Conservation (phyloP, 768 basidiomycete genomes). For the Boletus rufocinnamomeus region DNA sequence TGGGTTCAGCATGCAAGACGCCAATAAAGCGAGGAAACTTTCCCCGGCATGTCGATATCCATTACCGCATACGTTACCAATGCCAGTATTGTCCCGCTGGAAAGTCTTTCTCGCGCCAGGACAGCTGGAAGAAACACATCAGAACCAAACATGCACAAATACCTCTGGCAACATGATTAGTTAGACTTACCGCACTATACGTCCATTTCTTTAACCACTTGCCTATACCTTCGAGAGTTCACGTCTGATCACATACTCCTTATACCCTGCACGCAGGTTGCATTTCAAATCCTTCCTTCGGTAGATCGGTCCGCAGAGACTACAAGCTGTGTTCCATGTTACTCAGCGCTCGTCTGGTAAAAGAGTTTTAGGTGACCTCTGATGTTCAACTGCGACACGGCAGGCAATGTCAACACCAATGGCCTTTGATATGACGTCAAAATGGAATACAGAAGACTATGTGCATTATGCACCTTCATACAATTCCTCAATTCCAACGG, state of each 20-base stretch:
- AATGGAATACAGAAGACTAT: neutral
- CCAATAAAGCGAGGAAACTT: conserved; percentile 14
- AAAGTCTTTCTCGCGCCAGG: conserved; percentile 26
- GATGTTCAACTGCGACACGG: neutral
- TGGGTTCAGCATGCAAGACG: conserved; percentile 1
- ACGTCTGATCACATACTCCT: neutral
- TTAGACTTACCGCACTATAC: neutral
- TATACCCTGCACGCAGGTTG: too few relatives aligned
- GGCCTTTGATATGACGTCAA: neutral
- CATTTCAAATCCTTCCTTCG: neutral
- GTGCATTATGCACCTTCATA: neutral
- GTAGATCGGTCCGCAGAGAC: neutral
- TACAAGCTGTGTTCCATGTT: neutral
- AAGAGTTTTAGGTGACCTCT: neutral
- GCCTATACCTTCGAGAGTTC: neutral
- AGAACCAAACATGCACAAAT: conserved; percentile 4
- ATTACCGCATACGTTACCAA: conserved; percentile 17
- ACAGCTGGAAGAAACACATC: conserved; percentile 21
- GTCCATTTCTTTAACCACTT: neutral
- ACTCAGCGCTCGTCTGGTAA: neutral
- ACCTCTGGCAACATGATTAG: neutral
- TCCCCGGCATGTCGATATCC: conserved; percentile 21
- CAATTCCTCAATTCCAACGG: neutral
- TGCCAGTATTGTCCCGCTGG: conserved; percentile 16
- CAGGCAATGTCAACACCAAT: neutral